These are phyloP conservation scores for Bruguiera sexangula DNA, from an alignment of 345 rosid species.

Conservation along the genomic window DNA sequence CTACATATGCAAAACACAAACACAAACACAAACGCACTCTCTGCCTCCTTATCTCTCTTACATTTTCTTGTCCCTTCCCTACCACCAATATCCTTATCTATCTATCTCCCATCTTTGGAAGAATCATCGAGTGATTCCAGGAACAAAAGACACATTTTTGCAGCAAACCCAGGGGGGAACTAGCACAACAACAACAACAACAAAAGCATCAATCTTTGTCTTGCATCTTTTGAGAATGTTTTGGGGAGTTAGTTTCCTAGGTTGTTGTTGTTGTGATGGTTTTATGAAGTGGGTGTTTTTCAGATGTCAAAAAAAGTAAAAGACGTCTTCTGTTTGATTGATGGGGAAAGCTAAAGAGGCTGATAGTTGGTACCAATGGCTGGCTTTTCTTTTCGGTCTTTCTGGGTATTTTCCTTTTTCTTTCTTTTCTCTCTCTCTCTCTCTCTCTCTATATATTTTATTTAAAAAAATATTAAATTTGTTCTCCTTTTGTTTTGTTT, in stretches of 20 bases:
- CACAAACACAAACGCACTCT: not conserved
- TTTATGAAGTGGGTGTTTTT: conserved; percentile 5
- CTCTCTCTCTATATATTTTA: not conserved
- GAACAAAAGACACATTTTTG: conserved; percentile 16
- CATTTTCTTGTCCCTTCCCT: not conserved
- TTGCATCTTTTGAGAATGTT: conserved; percentile 10
- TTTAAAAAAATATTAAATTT: no score
- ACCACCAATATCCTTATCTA: not conserved
- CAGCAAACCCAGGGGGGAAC: conserved; percentile 7
- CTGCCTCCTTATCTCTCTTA: conserved; percentile 11
- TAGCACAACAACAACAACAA: conserved; percentile 6
- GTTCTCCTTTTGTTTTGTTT: no score
- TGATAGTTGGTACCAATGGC: conserved; percentile 7
- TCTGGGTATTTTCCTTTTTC: not conserved
- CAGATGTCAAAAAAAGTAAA: conserved; percentile 2
- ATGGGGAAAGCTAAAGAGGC: conserved; percentile 15
- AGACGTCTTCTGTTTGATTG: conserved; percentile 14
- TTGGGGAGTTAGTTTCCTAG: not conserved
- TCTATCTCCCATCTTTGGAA: conserved; percentile 7
- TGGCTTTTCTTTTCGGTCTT: conserved; percentile 15
- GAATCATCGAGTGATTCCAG: not conserved
- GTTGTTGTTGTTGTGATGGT: not conserved
- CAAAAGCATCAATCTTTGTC: not conserved
- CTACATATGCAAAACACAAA: not conserved
- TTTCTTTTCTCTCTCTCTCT: not conserved